Conservation (phyloP, 306 rosid genomes). For the Adenanthera pavonina region DNA sequence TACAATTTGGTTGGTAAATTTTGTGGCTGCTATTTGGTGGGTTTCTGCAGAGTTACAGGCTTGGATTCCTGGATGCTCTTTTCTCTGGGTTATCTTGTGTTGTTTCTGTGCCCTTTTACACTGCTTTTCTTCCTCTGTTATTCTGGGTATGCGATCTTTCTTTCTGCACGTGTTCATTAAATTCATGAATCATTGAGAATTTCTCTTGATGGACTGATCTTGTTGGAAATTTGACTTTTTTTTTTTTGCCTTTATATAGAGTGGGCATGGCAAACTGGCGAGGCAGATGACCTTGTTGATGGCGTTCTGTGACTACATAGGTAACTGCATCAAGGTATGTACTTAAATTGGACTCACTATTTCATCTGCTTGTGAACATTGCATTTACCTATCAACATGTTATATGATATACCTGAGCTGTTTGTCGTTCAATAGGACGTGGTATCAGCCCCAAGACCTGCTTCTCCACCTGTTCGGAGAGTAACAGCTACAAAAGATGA, state of each 20-base stretch:
- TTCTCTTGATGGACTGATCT: not conserved
- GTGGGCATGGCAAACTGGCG: slow-evolving; percentile 97
- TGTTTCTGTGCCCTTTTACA: slow-evolving; percentile 77
- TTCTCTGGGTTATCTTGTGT: slow-evolving; percentile 75
- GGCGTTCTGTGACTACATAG: slow-evolving; percentile 91
- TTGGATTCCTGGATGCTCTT: slow-evolving; percentile 58
- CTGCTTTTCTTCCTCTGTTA: slow-evolving; percentile 79
- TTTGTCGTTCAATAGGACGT: slow-evolving; percentile 65
- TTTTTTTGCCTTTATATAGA: slow-evolving; percentile 53
- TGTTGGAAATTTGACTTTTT: slow-evolving; percentile 11
- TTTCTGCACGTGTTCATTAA: not conserved
- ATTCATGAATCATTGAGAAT: not conserved
- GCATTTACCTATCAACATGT: not conserved
- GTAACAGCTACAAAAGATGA: slow-evolving; percentile 89
- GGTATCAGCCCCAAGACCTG: slow-evolving; percentile 94
- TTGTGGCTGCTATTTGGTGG: slow-evolving; percentile 16
- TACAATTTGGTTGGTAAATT: not conserved
- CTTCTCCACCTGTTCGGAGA: slow-evolving; percentile 90
- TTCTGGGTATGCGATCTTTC: slow-evolving; percentile 61
- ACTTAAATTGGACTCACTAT: not conserved
- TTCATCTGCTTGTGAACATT: not conserved
- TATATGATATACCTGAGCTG: slow-evolving; percentile 8
- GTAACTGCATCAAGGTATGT: slow-evolving; percentile 81
- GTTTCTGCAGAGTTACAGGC: slow-evolving; percentile 53
- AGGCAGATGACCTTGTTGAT: slow-evolving; percentile 97